A percentile compares a stretch with the other conserved stretches of the same genome.
These are phyloP conservation scores for Rhodotorula sp. DNA, from an alignment of 1,284 basidiomycete species.

Conservation along the genomic window DNA sequence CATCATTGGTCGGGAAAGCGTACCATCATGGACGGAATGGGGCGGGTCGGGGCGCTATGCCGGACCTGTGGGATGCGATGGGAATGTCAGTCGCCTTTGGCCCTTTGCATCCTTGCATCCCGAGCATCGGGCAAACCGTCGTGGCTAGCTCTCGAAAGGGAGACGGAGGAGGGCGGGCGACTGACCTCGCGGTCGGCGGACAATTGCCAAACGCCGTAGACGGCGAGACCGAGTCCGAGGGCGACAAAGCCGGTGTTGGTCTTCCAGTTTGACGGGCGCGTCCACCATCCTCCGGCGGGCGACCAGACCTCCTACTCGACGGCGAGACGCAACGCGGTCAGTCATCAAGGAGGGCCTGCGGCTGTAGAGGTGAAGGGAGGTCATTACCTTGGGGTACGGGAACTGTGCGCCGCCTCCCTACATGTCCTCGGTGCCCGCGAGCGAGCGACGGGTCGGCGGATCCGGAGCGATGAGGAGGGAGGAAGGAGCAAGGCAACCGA, in stretches of 20 bases:
- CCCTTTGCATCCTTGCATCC: no score
- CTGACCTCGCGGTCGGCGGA: constrained; percentile 57
- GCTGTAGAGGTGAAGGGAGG: not conserved
- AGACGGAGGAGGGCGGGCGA: constrained; percentile 2
- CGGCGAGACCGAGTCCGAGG: constrained; percentile 53
- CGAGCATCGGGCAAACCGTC: not conserved
- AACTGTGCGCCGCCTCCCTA: constrained; percentile 54
- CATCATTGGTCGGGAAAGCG: constrained; percentile 23
- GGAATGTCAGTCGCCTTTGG: not conserved
- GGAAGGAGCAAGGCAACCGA: not conserved
- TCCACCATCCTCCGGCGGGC: constrained; percentile 60
- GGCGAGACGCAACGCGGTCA: not conserved
- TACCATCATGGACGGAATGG: constrained; percentile 53
- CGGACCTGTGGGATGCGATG: constrained; percentile 45
- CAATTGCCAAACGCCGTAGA: constrained; percentile 55
- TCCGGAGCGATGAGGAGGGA: not conserved
- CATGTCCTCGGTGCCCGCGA: not conserved
- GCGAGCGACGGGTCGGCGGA: not conserved
- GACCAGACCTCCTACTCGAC: constrained; percentile 56
- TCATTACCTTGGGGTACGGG: constrained; percentile 55
- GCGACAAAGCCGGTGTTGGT: constrained; percentile 55
- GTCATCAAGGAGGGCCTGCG: not conserved
- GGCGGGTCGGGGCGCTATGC: constrained; percentile 53
- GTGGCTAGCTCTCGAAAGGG: not conserved
- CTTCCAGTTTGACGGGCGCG: constrained; percentile 57